Conservation (phyloP, 2,329 filamentous ascomycete species). For the Monosporascus sp. region DNA sequence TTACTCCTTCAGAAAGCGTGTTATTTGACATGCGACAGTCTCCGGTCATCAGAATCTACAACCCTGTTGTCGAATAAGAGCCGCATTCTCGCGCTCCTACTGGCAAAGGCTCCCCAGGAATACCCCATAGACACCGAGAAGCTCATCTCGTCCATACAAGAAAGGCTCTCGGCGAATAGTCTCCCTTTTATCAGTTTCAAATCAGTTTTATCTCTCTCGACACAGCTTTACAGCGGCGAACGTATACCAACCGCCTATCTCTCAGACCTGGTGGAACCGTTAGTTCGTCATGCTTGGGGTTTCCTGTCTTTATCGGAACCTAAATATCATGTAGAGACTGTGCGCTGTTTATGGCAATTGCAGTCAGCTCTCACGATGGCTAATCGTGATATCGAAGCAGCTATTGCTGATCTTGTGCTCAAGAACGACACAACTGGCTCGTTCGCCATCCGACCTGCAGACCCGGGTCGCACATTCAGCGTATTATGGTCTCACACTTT, state of each 20-base stretch:
- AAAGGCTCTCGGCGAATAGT: conserved; percentile 33
- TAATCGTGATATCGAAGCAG: conserved; percentile 73
- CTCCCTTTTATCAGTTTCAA: conserved; percentile 52
- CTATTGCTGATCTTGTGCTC: conserved; percentile 65
- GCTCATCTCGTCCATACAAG: conserved; percentile 46
- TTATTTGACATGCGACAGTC: conserved; percentile 42
- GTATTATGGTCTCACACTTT: conserved; percentile 79
- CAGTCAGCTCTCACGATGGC: conserved; percentile 64
- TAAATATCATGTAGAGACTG: conserved; percentile 92
- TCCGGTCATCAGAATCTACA: conserved; percentile 34
- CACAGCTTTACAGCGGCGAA: conserved; percentile 48
- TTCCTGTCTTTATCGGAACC: conserved; percentile 77
- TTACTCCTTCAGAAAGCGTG: conserved; percentile 58
- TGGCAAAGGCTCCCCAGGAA: conserved; percentile 45
- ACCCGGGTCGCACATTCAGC: conserved; percentile 64
- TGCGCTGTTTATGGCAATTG: conserved; percentile 79
- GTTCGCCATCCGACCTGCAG: conserved; percentile 44
- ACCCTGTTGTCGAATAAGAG: conserved; percentile 51
- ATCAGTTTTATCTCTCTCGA: conserved; percentile 52
- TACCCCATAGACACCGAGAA: conserved; percentile 40
- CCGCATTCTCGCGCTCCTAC: conserved; percentile 52
- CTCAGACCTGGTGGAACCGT: conserved; percentile 57
- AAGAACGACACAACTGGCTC: conserved; percentile 41
- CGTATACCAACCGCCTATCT: conserved; percentile 48
- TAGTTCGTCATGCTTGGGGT: conserved; percentile 71